Base-by-base conservation (phyloP, 1,139 yeast species). In the Zygoascus hellenicus region DNA sequence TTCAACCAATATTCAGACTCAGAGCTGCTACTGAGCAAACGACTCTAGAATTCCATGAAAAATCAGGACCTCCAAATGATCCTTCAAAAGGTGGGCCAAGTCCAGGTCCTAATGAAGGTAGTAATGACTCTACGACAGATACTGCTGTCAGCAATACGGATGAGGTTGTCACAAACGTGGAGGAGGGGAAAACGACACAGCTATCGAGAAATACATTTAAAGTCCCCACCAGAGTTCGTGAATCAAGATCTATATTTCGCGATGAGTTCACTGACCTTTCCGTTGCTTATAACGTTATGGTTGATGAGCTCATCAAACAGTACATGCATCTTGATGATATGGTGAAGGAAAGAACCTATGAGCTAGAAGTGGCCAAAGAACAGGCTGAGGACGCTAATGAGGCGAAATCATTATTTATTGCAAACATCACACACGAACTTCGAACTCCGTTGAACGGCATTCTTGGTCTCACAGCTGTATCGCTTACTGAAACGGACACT, bases 381-480 rank as follows among this genome's bases (percentile, higher is more conserved):
- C 88, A 85, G 62, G 97, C 97, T 0, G 97, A 90, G 66, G 78
- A 83, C 34, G 97, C 98, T 2, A 90, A 88, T 65, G 96, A 88
- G 59, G 96, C 97, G 7, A 90, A 90, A 60, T 86, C 96, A 0
- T 87, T 88, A 13, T 92, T 92, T 64, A 89, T 92, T 63, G 97
- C 97, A 15, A 92, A 90, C 63, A 89, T 92, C 34, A 89, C 97
- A 0, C 97, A 92, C 63, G 98, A 92, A 67, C 74, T 92, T 60
- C 75, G 97, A 55, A 92, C 98, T 0, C 98, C 98, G 1, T 71
- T 92, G 57, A 92, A 92, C 65, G 98, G 97, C 62, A 92, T 92
- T 39, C 70, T 92, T 49, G 98, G 98, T 48, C 87, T 92, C 95
- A 86, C 97, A 0, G 85, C 95, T 1, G 87, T 90, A 48, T 92